Base-by-base conservation (phyloP, 108 stramenopile species). In the Cyclotella cryptica region DNA sequence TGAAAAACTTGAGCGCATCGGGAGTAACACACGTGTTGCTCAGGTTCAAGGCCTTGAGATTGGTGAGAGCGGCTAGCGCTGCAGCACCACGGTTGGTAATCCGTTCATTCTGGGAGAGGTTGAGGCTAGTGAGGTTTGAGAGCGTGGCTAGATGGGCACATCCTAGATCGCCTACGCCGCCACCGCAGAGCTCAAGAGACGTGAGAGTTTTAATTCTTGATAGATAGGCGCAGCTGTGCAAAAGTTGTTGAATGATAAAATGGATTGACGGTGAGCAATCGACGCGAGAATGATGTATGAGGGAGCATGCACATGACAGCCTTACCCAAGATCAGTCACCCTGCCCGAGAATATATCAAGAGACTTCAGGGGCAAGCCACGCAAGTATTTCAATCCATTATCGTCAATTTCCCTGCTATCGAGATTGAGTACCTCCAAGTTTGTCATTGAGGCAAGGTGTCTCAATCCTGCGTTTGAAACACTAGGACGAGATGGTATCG, bases 161-260 rank as follows among this genome's bases (percentile, higher is more conserved):
- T 0, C 94, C 92, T 19, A 82, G 53, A 71, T 95, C 94, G 17
- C 89, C 84, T 1, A 95, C 61, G 5, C 88, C 90, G 15, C 94
- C 94, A 46, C 94, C 94, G 60, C 94, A 96, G 5, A 96, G 81
- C 58, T 93, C 94, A 14, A 96, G 81, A n/a, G 90, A 87, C 44
- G 89, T 89, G 61, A 96, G 79, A 17, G 92, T 84, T 55, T 88
- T 93, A 69, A 96, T 90, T 49, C 85, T 79, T 10, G 91, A 85
- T 70, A 96, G 62, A 53, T 92, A 81, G 0, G 63, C 71, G 62
- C 92, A 93, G 17, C 78, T 79, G 30, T 40, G 35, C 35, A 35
- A 35, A 35, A 5, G 35, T 5, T 2, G 2, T 35, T 35, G 35
- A 35, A 5, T 35, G 6, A 6, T 35, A 35, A 35, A 2, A 62